Percentiles rank a stretch among this genome's conserved stretches.
Conservation (phyloP, 495 filamentous ascomycete species). For the Bombardia bombarda region DNA sequence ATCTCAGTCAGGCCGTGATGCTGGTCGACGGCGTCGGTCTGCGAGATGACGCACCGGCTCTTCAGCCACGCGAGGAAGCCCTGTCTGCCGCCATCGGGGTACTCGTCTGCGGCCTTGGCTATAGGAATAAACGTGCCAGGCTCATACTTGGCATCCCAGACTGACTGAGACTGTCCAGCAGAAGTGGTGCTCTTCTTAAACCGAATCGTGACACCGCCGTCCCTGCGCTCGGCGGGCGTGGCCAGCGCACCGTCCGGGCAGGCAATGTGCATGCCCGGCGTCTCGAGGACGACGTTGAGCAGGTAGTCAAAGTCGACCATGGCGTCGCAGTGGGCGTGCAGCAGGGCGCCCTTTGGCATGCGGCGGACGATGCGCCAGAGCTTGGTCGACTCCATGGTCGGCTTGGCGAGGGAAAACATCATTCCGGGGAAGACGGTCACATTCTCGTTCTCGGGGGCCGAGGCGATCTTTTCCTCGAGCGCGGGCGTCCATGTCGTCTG, state of each 20-base stretch:
- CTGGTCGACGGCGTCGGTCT: conserved; percentile 66
- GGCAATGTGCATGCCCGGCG: conserved; percentile 65
- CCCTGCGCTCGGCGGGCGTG: conserved; percentile 35
- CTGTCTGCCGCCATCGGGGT: conserved; percentile 57
- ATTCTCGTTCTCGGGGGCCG: conserved; percentile 23
- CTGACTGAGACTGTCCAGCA: background rate
- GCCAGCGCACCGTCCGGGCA: conserved; percentile 39
- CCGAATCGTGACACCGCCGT: conserved; percentile 46
- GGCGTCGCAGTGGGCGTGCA: conserved; percentile 84
- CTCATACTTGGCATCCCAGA: background rate
- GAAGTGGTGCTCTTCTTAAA: conserved; percentile 22
- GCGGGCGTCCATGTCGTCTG: conserved; percentile 62
- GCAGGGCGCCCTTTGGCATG: conserved; percentile 85
- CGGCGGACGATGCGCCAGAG: conserved; percentile 76
- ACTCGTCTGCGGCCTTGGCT: conserved; percentile 57
- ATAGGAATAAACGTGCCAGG: conserved; percentile 42
- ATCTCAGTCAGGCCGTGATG: conserved; percentile 72
- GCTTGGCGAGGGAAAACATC: conserved; percentile 77
- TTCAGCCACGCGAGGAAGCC: conserved; percentile 78
- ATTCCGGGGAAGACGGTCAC: conserved; percentile 66
- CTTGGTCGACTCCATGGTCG: conserved; percentile 69
- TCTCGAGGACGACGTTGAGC: conserved; percentile 59
- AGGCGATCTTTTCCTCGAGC: conserved; percentile 56
- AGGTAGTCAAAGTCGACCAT: conserved; percentile 83
- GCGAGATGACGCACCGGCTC: conserved; percentile 58